These are phyloP conservation scores for Spathaspora sp. DNA, from an alignment of 805 yeast species.

Conservation along the genomic window DNA sequence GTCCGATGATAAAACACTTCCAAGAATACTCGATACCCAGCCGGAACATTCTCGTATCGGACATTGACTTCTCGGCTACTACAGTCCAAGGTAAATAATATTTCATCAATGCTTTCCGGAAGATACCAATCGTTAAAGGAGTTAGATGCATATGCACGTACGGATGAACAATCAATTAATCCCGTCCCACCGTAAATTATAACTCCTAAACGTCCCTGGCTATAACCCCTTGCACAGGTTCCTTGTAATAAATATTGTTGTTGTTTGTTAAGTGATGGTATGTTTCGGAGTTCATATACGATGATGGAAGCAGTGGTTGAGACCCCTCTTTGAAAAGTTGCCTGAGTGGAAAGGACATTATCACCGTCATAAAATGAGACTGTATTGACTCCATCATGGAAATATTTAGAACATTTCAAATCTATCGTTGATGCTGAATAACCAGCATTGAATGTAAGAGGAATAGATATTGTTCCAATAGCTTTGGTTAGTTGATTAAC, in stretches of 20 bases:
- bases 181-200: slow-evolving; percentile 8
- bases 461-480: slow-evolving; percentile 16
- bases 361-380: slow-evolving; percentile 16
- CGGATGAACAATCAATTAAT: slow-evolving; percentile 13
- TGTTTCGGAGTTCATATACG: slow-evolving; percentile 11
- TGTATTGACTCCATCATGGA: slow-evolving; percentile 14
- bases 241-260: slow-evolving; percentile 13
- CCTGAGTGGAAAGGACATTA: slow-evolving; percentile 9
- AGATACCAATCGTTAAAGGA: slow-evolving; percentile 15
- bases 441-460: slow-evolving; percentile 20
- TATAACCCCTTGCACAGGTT: slow-evolving; percentile 16
- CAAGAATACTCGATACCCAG: slow-evolving; percentile 17
- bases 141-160: slow-evolving; percentile 14
- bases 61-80: slow-evolving; percentile 9
- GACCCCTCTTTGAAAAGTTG: slow-evolving; percentile 4
- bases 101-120: slow-evolving; percentile 7
- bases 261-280: slow-evolving; percentile 10
- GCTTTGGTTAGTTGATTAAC: slow-evolving; percentile 10
- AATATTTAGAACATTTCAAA: slow-evolving; percentile 14
- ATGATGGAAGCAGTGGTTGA: slow-evolving; percentile 1
- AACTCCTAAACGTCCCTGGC: slow-evolving; percentile 17
- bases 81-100: not conserved
- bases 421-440: slow-evolving; percentile 12
- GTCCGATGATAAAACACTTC: slow-evolving; percentile 2
- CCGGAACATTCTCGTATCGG: slow-evolving; percentile 12